Base-by-base conservation (phyloP, 257 asterid genomes). In the Asclepias syriaca region DNA sequence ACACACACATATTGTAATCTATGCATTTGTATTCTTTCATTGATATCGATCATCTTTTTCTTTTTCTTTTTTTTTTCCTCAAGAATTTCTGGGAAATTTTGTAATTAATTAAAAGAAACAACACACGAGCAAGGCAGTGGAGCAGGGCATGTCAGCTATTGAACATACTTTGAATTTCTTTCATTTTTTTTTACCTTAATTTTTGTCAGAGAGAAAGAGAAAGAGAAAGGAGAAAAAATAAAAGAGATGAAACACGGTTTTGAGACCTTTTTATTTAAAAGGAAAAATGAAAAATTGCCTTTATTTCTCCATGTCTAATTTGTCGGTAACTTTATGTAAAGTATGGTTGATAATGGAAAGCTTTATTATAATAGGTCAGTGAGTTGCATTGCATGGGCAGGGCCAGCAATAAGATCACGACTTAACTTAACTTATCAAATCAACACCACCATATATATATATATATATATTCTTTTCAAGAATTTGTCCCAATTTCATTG, bases 321-420 rank as follows among this genome's bases (percentile, higher is more conserved):
- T 72, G 81, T 60, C 79, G 82, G 66, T 75, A 49, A n/a, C 74
- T 64, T 72, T 79, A 65, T n/a, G 32, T 72, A 72, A 79, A 72
- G 73, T 57, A 49, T 65, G 71, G 70, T 19, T 70, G 55, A 60
- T 75, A 72, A 75, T 60, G 54, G 18, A 74, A 21, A 59, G 54
- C 63, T 66, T 64, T 37, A 48, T 15, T 37, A 34, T 34, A 34
- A 34, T 34, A 34, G 39, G 2, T 34, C 2, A n/a, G 11, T 37
- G 10, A 19, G 40, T 49, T 43, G 66, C 48, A 43, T 71, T 72
- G 65, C 79, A 49, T 65, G 64, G 50, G 69, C 21, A 65, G 77
- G 77, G 77, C 75, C 83, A 34, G 39, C 39, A 34, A 34, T 39
- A 66, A 29, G 72, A 75, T 24, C 60, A 66, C 43, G 69, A 66